A percentile compares a stretch with the other conserved stretches of the same genome.
Evolutionary conservation across 2,329 filamentous ascomycete species (phyloP).

Genomic region (Myriosclerotinia curreyana): DNA sequence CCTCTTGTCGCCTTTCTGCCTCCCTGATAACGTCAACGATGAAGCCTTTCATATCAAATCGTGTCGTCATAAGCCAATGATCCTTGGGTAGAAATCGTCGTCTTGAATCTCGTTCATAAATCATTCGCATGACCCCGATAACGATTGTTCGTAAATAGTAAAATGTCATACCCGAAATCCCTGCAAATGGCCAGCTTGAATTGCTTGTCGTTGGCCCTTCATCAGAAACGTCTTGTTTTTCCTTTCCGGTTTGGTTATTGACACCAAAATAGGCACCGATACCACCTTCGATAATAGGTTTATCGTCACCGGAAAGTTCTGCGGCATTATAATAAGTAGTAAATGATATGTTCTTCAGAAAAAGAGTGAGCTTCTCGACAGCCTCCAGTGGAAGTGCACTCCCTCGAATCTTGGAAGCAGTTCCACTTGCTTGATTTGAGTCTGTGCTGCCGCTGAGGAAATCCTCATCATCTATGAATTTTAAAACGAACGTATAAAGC

Average conservation of each 20-base stretch:
- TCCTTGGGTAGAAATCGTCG: slow-evolving; percentile 76
- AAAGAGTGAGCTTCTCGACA: slow-evolving; percentile 70
- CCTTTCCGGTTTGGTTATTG: slow-evolving; percentile 28
- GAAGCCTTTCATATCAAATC: slow-evolving; percentile 86
- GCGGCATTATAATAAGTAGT: slow-evolving; percentile 80
- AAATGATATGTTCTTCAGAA: slow-evolving; percentile 89
- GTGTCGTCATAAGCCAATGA: slow-evolving; percentile 90
- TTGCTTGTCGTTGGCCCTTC: not conserved
- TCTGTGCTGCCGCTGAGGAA: slow-evolving; percentile 66
- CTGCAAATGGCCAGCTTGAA: slow-evolving; percentile 48
- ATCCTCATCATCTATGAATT: slow-evolving; percentile 94
- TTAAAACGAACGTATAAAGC: slow-evolving; percentile 86
- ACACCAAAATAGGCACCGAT: slow-evolving; percentile 47
- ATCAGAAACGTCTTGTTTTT: slow-evolving; percentile 22
- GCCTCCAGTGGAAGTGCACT: slow-evolving; percentile 70
- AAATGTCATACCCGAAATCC: slow-evolving; percentile 69
- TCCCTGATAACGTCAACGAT: slow-evolving; percentile 83
- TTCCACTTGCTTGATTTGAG: slow-evolving; percentile 41
- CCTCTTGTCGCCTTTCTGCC: slow-evolving; percentile 73
- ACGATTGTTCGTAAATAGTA: slow-evolving; percentile 76
- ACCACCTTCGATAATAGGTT: slow-evolving; percentile 41
- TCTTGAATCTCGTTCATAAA: slow-evolving; percentile 91
- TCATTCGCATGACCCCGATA: slow-evolving; percentile 76
- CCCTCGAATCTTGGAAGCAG: slow-evolving; percentile 50
- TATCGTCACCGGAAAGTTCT: slow-evolving; percentile 53